Conservation (phyloP, 345 rosid species). For the Arabis hirsuta region DNA sequence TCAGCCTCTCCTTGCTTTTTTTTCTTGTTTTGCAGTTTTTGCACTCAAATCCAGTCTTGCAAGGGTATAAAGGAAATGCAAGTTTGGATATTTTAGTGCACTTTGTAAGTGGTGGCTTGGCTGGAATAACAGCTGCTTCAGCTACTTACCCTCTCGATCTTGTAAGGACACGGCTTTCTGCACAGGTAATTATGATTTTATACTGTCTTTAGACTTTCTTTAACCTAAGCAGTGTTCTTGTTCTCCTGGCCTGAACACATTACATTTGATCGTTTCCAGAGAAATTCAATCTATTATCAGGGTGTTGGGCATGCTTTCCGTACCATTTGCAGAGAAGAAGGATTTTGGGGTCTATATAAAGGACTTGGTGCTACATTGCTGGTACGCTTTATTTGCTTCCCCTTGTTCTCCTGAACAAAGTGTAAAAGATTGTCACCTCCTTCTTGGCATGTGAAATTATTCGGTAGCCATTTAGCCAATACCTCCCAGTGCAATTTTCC, state of each 20-base stretch:
- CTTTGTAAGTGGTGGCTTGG: constrained; percentile 84
- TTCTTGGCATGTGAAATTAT: constrained; percentile 13
- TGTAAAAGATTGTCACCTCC: constrained; percentile 9
- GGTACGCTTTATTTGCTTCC: constrained; percentile 49
- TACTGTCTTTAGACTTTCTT: neutral
- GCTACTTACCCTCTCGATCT: constrained; percentile 98
- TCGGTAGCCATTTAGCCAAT: constrained; percentile 14
- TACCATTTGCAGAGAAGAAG: constrained; percentile 87
- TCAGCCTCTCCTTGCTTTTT: constrained; percentile 1
- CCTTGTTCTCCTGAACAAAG: constrained; percentile 7
- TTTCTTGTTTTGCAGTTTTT: constrained; percentile 52
- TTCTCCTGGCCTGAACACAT: constrained; percentile 8
- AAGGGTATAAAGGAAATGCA: constrained; percentile 51
- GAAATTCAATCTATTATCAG: constrained; percentile 71
- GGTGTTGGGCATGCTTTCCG: constrained; percentile 85
- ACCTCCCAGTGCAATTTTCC: constrained; percentile 7
- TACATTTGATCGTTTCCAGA: constrained; percentile 55
- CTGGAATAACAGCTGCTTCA: constrained; percentile 97
- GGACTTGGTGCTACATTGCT: constrained; percentile 94
- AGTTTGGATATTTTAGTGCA: constrained; percentile 58
- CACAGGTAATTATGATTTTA: constrained; percentile 62
- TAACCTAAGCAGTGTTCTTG: constrained; percentile 10
- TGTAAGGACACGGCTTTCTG: constrained; percentile 93
- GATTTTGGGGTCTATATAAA: constrained; percentile 77
- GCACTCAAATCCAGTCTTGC: constrained; percentile 53